These are phyloP conservation scores for Nowakowskiella sp. DNA, from an alignment of 192 early-diverging fungal genomes.

Conservation along the genomic window DNA sequence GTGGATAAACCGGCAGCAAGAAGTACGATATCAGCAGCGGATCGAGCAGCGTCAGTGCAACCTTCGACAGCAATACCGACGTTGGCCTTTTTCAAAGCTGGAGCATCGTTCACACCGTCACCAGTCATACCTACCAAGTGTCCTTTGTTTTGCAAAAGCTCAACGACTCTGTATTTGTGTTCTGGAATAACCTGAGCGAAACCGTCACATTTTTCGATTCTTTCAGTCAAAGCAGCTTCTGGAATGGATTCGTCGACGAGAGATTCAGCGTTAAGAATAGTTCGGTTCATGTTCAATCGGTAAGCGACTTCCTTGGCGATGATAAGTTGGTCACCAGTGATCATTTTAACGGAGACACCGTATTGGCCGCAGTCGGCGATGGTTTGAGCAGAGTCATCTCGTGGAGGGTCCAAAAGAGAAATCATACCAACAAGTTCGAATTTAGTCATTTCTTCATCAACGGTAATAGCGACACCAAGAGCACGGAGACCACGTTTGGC, in stretches of 20 bases:
- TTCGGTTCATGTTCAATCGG: constrained; percentile 85
- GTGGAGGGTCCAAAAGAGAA: constrained; percentile 82
- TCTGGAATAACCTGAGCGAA: constrained; percentile 97
- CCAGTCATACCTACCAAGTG: constrained; percentile 93
- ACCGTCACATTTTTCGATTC: constrained; percentile 81
- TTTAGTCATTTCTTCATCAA: constrained; percentile 49
- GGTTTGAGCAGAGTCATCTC: constrained; percentile 79
- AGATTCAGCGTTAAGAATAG: constrained; percentile 80
- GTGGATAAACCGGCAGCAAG: constrained; percentile 85
- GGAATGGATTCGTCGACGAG: constrained; percentile 66
- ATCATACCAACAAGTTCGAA: constrained; percentile 88
- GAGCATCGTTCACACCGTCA: constrained; percentile 97
- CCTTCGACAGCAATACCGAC: constrained; percentile 97
- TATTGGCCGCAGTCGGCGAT: constrained; percentile 75
- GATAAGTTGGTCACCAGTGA: constrained; percentile 85
- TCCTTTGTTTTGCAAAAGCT: constrained; percentile 82
- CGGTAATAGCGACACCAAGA: constrained; percentile 82
- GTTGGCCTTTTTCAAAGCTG: constrained; percentile 95
- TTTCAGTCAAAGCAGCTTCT: constrained; percentile 78
- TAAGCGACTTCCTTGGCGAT: constrained; percentile 86
- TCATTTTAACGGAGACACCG: constrained; percentile 88
- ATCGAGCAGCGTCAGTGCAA: constrained; percentile 94
- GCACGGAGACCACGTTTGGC: constrained; percentile 85
- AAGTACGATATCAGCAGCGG: constrained; percentile 93
- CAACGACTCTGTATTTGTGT: constrained; percentile 97